Evolutionary conservation across 2,329 filamentous ascomycete species (phyloP), one percentile per base, ranked within the genome.

Genomic region (Ploettnerulaceae sp.): DNA sequence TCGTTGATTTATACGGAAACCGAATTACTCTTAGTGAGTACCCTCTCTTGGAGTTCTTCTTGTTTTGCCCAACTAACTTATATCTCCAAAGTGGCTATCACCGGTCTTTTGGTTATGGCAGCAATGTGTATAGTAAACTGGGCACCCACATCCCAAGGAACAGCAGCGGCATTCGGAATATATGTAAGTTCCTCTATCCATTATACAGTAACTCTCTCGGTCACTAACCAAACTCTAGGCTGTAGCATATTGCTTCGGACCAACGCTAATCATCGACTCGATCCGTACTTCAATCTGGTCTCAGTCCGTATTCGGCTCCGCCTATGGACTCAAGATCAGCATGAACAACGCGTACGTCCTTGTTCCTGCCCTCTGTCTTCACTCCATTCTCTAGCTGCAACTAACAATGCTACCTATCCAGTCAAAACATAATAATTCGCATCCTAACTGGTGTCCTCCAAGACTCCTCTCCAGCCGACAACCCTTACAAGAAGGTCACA

Each of bases 201-300:
- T 3, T 4, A 29, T 8, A 8, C 14, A 4, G 9, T n/a, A 11
- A n/a, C 14, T n/a, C 7, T 29, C 14, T 4, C 26, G 7, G 26
- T n/a, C 32, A 29, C 25, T 37, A 9, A 29, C n/a, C 7, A 7
- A 4, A 4, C 21, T 14, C 7, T n/a, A 50, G 48, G 79, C 77
- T 0, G 64, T 82, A 9, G 74, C 77, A 0, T 66, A 66, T 4
- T 73, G 71, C 0, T 66, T 82, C 1, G 78, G 78, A 0, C 76
- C 78, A 0, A 79, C 77, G 0, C 67, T 72, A 3, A 77, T 82
- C 48, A 79, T 82, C 42, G 79, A 82, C 56, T 68, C 73, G 17
- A 77, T 81, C 20, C 74, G 79, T 12, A 80, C 78, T 0, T 71
- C 71, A 0, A 72, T 82, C 61, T 80, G 76, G 74, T 69, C 79